Evolutionary conservation across 768 basidiomycete species (phyloP), one percentile per base, ranked within the genome.

Genomic region (Leccinum broughii): DNA sequence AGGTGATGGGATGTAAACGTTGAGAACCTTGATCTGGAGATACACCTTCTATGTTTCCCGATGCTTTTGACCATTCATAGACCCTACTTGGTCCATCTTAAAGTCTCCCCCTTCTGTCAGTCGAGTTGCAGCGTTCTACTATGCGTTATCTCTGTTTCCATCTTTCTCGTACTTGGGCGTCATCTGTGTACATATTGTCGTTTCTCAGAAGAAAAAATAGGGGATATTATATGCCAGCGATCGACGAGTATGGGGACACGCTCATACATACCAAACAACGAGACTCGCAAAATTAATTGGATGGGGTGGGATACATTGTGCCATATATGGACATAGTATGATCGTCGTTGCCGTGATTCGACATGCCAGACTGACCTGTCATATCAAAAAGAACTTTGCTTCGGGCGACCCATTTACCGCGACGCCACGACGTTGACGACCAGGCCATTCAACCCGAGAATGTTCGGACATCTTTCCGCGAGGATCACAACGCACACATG

Each of bases 311-410:
- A 62, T 57, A 64, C 35, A 54, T 17, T 15, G 24, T 32, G 6
- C 61, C 15, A 26, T 22, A 56, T 55, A 39, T 54, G 24, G 65
- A 6, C 37, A 58, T 51, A 58, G 51, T 34, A 50, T 28, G 65
- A 66, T 67, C 65, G 65, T 67, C 65, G 61, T 51, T 50, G 26
- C 49, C 58, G 26, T 44, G 62, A 51, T 64, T 64, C 63, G 51
- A 59, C 48, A 56, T 64, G 57, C 48, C 46, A 56, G 58, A 37
- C 58, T 24, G 59, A 56, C 55, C 63, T 56, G 46, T 59, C 57
- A 15, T 17, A 48, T 35, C 51, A 22, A 28, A 22, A 28, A 9
- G 14, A 5, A 35, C 34, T 14, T 34, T 39, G 26, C 32, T 60
- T 52, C 56, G 26, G 37, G 60, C 28, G 39, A 59, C 55, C 52